Percentiles rank a stretch among this genome's conserved stretches.
phyloP scores from a whole-genome alignment of 331 rosid genomes.

The Phaseolus coccineus region DNA sequence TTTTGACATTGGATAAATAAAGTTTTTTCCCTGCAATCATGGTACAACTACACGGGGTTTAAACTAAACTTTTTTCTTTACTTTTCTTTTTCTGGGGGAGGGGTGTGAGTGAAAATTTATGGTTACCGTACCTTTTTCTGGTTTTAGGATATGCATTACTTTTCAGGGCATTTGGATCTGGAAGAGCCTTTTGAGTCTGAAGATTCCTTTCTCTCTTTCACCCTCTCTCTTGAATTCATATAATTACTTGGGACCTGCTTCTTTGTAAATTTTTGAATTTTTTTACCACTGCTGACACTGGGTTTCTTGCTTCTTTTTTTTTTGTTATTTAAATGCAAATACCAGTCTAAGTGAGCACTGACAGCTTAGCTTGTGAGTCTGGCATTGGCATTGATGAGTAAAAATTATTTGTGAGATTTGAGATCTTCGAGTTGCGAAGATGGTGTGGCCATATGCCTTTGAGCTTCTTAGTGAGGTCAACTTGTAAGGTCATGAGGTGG shows the following conservation, averaged over 20 bases:
- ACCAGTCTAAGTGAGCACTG: constrained; percentile 20
- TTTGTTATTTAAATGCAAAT: constrained; percentile 21
- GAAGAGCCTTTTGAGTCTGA: constrained; percentile 42
- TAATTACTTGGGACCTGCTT: constrained; percentile 50
- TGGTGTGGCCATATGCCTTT: constrained; percentile 45
- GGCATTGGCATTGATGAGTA: constrained; percentile 18
- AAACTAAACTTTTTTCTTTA: constrained; percentile 17
- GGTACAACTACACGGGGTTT: constrained; percentile 30
- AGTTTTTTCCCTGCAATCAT: constrained; percentile 47
- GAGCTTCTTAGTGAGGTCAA: constrained; percentile 33
- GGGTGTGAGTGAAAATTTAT: constrained; percentile 25
- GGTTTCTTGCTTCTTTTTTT: neutral
- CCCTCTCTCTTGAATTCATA: constrained; percentile 14
- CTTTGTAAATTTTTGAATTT: constrained; percentile 33
- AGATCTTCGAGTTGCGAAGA: constrained; percentile 34
- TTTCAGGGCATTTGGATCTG: constrained; percentile 67
- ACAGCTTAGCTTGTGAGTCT: constrained; percentile 1
- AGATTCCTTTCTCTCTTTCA: constrained; percentile 25
- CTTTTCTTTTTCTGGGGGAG: neutral
- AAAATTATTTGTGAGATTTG: constrained; percentile 33
- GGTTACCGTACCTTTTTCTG: constrained; percentile 39
- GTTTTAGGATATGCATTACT: constrained; percentile 43
- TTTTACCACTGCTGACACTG: constrained; percentile 15
- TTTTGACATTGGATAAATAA: constrained; percentile 48
- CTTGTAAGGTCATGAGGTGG: constrained; percentile 56